Base-by-base conservation (phyloP, 805 yeast genomes). In the Debaryomyces tyrocola region DNA sequence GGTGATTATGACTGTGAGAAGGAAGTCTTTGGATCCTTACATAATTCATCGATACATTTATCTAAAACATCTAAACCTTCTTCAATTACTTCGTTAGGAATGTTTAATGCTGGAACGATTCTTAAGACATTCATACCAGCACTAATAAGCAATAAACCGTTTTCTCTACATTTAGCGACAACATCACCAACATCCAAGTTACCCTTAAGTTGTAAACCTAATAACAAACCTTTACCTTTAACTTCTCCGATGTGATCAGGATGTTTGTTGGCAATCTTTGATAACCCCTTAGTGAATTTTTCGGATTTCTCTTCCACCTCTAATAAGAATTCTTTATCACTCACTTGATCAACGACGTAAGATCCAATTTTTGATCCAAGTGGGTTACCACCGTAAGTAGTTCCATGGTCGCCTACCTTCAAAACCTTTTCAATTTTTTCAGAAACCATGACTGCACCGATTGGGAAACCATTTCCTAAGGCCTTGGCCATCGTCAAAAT, bases 361-460 rank as follows among this genome's bases (percentile, higher is more conserved):
- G 77, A 71, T 4, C 90, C 96, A 41, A 94, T 80, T 51, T 91
- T 81, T 31, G 92, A 77, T 4, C 90, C 98, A 52, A 94, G 73
- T 45, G 98, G 98, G 66, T 94, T 94, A 46, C 99, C 99, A 52
- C 99, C 98, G 62, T 86, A 92, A 0, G 99, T 92, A 2, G 98
- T 92, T 46, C 99, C 99, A 63, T 92, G 99, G 62, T 94, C 99
- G 47, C 99, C 99, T 18, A 89, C 92, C 47, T 82, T 75, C 55
- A 94, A 71, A 1, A 74, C 80, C 9, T 73, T 65, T 60, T 90
- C 96, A 20, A 94, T 86, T 41, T 80, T 77, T 53, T 89, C 94
- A 45, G 88, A 81, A 47, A 92, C 83, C 79, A 94, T 79, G 2
- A 96, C 87, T 4, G 97, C 99, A 45, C 95, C 96, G 55, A 94